These are phyloP conservation scores for Akebia trifoliata DNA, from an alignment of 164 flowering plant species.

Conservation along the genomic window DNA sequence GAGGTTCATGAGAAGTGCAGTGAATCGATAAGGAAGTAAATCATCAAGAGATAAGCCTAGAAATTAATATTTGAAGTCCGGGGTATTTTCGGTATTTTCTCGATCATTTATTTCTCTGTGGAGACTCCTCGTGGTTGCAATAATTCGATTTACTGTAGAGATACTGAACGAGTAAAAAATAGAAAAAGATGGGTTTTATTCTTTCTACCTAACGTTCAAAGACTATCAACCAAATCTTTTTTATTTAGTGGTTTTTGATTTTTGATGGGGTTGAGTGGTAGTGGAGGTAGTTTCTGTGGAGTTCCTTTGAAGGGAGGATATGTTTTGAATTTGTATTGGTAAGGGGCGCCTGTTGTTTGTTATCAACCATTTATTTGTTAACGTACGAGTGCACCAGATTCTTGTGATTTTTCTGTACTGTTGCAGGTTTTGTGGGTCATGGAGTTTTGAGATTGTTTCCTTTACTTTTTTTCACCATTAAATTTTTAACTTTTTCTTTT, in stretches of 20 bases:
- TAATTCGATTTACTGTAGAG: background rate
- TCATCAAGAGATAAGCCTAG: no score
- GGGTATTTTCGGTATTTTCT: background rate
- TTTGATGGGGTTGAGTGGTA: slow-evolving; percentile 2
- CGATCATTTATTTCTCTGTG: background rate
- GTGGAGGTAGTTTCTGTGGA: slow-evolving; percentile 7
- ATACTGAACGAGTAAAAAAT: background rate
- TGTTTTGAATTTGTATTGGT: slow-evolving; percentile 4
- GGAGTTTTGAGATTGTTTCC: slow-evolving; percentile 24
- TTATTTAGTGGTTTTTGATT: background rate
- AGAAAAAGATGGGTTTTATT: background rate
- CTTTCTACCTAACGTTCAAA: background rate
- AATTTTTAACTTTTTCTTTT: no score
- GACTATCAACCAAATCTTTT: background rate
- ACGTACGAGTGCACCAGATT: no score
- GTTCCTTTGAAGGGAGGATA: background rate
- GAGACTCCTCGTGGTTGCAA: slow-evolving; percentile 5
- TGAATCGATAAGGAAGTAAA: no score
- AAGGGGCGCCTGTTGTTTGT: slow-evolving; percentile 10
- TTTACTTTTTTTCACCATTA: slow-evolving; percentile 1
- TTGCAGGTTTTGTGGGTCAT: slow-evolving; percentile 53
- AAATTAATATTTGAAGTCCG: no score
- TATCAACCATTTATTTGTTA: slow-evolving; percentile 11
- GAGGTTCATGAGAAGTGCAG: background rate
- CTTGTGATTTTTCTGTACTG: slow-evolving; percentile 33